These are phyloP conservation scores for Neonectria sp. DNA, from an alignment of 2,329 filamentous ascomycete species.

Conservation along the genomic window DNA sequence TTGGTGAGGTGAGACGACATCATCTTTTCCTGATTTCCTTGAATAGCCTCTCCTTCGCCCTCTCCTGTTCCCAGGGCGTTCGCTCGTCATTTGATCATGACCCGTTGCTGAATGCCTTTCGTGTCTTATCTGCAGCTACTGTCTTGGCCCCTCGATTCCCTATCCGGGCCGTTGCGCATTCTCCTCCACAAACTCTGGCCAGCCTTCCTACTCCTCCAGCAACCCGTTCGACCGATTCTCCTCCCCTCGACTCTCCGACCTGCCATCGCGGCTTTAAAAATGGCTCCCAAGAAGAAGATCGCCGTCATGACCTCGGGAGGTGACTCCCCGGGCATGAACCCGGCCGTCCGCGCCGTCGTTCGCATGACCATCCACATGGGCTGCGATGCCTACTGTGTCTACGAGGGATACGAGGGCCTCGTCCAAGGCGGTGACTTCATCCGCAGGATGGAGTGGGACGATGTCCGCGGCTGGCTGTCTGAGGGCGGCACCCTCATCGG, in stretches of 20 bases:
- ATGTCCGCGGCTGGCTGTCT: conserved; percentile 93
- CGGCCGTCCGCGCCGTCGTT: conserved; percentile 89
- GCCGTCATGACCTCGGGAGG: conserved; percentile 96
- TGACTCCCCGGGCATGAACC: conserved; percentile 96
- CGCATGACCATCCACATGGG: conserved; percentile 90
- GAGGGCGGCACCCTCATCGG: conserved; percentile 97
- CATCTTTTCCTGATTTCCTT: conserved; percentile 26
- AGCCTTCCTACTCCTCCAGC: conserved; percentile 38
- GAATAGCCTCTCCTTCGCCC: conserved; percentile 14
- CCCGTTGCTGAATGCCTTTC: conserved; percentile 46
- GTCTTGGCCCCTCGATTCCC: conserved; percentile 49
- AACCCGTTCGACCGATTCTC: conserved; percentile 34
- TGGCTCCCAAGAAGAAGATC: conserved; percentile 76
- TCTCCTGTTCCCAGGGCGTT: conserved; percentile 13
- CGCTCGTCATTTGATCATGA: conserved; percentile 26
- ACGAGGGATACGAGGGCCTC: conserved; percentile 96
- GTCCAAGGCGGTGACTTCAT: conserved; percentile 93
- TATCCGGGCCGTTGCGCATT: conserved; percentile 47
- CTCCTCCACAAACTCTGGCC: conserved; percentile 48
- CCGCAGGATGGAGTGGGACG: conserved; percentile 89
- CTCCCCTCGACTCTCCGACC: conserved; percentile 28
- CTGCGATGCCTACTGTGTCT: conserved; percentile 85
- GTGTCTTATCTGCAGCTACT: conserved; percentile 47
- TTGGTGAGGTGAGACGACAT: conserved; percentile 45
- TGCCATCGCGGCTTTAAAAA: conserved; percentile 50